Evolutionary conservation across 2,329 filamentous ascomycete genomes (phyloP), one percentile per base, ranked within the genome.

Genomic region (Magnaporthiopsis incrustans): DNA sequence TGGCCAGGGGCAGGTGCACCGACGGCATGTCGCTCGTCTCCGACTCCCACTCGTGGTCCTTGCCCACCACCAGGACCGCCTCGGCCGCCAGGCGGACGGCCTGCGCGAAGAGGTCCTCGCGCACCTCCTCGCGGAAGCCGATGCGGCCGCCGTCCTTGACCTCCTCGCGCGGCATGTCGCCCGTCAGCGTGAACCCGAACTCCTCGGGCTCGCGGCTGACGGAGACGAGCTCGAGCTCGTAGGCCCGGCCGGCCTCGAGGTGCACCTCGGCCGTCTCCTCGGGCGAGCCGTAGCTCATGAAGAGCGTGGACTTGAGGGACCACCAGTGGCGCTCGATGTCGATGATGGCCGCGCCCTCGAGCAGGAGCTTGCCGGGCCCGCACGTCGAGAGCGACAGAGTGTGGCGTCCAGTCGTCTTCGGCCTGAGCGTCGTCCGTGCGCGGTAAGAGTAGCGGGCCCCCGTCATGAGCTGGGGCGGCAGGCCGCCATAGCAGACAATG

Each of bases 1-100:
- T 85, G 53, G 85, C 82, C 27, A 88, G 83, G 76, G 92, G 94
- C 0, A 95, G 80, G 30, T 88, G 89, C 73, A 97, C 85, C 73
- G 89, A 89, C 69, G 88, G 89, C 57, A 92, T 86, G 75, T 96
- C 92, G 50, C 84, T 81, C 35, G 89, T 89, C 76, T 93, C 90
- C 0, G 87, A 88, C 73, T 94, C 90, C 89, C 90, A 93, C 71
- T 94, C 90, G 50, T 83, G 83, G 70, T 92, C 93, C 59, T 94
- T 81, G 2, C 91, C 91, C 2, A 87, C 87, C 70, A 90, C 89
- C 63, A 94, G 79, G 66, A 95, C 82, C 1, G 87, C 87, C 57
- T 84, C 81, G 71, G 82, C 83, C 32, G 91, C 91, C 8, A 89
- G 78, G 32, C 82, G 79, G 1, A 89, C 87, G 0, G 91, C 90